These are phyloP conservation scores for Physcia stellaris DNA, from an alignment of 495 filamentous ascomycete genomes.

Conservation along the genomic window DNA sequence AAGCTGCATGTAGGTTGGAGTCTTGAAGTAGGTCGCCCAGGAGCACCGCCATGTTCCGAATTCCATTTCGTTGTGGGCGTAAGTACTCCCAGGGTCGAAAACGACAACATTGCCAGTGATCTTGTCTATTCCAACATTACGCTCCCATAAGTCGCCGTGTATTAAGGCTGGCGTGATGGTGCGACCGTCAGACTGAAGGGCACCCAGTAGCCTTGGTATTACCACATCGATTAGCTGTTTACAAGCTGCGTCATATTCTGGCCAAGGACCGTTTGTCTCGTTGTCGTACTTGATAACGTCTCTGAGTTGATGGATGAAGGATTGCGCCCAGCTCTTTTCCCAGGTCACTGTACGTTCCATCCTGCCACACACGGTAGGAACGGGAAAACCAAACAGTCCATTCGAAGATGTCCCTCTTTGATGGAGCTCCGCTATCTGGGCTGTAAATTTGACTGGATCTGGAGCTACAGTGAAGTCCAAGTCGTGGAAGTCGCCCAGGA, in stretches of 20 bases:
- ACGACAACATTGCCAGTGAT: constrained; percentile 22
- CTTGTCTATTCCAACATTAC: constrained; percentile 28
- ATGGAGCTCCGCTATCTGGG: constrained; percentile 32
- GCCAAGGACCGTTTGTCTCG: constrained; percentile 20
- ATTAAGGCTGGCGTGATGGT: constrained; percentile 29
- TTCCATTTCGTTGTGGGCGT: constrained; percentile 38
- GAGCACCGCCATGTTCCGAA: constrained; percentile 24
- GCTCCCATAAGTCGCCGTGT: constrained; percentile 38
- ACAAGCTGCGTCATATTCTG: constrained; percentile 20
- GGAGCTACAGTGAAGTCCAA: constrained; percentile 26
- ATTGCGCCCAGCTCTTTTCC: constrained; percentile 34
- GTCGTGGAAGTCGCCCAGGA: constrained; percentile 31
- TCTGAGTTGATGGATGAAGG: constrained; percentile 26
- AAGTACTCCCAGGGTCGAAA: constrained; percentile 35
- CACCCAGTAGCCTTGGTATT: constrained; percentile 27
- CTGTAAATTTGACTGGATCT: constrained; percentile 27
- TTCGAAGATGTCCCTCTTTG: constrained; percentile 26
- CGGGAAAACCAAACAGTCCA: constrained; percentile 41
- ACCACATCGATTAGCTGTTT: constrained; percentile 23
- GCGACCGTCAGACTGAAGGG: constrained; percentile 29
- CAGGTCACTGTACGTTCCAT: constrained; percentile 26
- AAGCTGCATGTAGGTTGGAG: constrained; percentile 12
- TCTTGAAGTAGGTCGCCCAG: constrained; percentile 13
- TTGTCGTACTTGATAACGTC: constrained; percentile 23
- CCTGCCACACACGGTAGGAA: constrained; percentile 33